A percentile compares a stretch with the other conserved stretches of the same genome.
Evolutionary conservation across 192 early-diverging fungal genomes (phyloP).

Genomic region (Backusella australiensis): DNA sequence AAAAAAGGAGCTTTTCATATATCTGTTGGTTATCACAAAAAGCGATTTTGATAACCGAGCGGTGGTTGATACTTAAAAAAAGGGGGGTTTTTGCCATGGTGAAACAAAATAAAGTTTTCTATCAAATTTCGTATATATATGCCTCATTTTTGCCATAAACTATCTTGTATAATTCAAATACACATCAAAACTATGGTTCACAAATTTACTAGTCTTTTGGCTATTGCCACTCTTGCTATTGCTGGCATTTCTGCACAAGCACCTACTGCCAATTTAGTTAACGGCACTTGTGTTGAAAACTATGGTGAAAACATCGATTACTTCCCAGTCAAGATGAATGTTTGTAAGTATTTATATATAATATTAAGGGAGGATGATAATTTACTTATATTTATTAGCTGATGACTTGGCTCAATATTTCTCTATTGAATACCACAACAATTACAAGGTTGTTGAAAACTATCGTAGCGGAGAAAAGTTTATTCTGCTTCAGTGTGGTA

Average conservation of each 20-base stretch:
- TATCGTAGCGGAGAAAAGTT: slow-evolving; percentile 50
- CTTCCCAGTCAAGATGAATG: slow-evolving; percentile 41
- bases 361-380: too few species aligned
- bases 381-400: slow-evolving; percentile 16
- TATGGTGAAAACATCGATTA: slow-evolving; percentile 45
- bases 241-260: slow-evolving; percentile 26
- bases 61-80: not conserved
- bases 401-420: slow-evolving; percentile 57
- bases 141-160: not conserved
- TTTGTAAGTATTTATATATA: slow-evolving; percentile 29
- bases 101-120: not conserved
- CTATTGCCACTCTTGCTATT: not conserved
- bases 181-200: not conserved
- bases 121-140: not conserved
- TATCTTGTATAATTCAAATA: not conserved
- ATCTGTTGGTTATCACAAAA: not conserved
- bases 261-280: slow-evolving; percentile 12
- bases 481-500: slow-evolving; percentile 71
- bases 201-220: slow-evolving; percentile 3
- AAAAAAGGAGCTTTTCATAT: not conserved
- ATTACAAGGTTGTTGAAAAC: slow-evolving; percentile 68
- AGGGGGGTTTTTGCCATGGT: not conserved
- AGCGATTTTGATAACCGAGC: not conserved
- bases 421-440: slow-evolving; percentile 56
- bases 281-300: slow-evolving; percentile 25